phyloP scores from a whole-genome alignment of 192 early-diverging fungal species.

The Linnemannia elongata region DNA sequence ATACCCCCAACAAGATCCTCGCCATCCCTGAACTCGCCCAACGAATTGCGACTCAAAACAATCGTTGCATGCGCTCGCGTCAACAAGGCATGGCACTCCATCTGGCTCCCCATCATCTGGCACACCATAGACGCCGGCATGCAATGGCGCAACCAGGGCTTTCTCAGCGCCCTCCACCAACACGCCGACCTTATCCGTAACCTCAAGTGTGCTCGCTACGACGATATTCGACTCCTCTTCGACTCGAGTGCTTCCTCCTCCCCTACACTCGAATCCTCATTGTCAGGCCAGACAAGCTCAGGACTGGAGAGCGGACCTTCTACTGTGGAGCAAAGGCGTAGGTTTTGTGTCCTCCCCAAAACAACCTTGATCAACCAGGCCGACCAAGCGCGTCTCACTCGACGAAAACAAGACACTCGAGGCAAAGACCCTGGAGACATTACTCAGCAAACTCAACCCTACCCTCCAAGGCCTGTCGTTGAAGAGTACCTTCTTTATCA shows the following conservation, averaged over 20 bases:
- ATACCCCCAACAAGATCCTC: no score
- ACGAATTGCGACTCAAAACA: conserved; percentile 24
- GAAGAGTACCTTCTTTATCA: conserved; percentile 11
- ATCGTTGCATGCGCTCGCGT: conserved; percentile 25
- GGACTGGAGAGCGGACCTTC: background rate
- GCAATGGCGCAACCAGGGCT: conserved; percentile 26
- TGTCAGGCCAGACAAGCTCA: background rate
- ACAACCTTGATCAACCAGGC: conserved; percentile 15
- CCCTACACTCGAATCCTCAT: background rate
- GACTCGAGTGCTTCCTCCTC: background rate
- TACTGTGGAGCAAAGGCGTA: background rate
- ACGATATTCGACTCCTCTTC: conserved; percentile 32
- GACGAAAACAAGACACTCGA: conserved; percentile 22
- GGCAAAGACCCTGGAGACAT: conserved; percentile 22
- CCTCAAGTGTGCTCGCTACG: conserved; percentile 39
- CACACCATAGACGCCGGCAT: conserved; percentile 32
- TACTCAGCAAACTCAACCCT: conserved; percentile 26
- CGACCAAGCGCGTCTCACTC: conserved; percentile 23
- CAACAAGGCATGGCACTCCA: conserved; percentile 20
- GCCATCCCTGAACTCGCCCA: conserved; percentile 34
- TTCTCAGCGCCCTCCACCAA: conserved; percentile 13
- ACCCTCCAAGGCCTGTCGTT: conserved; percentile 37
- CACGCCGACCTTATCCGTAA: conserved; percentile 33
- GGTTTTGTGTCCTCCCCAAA: conserved; percentile 28
- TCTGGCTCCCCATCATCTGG: conserved; percentile 41